Evolutionary conservation across 1,284 basidiomycete species (phyloP).

Genomic region (Sutorius eximius): DNA sequence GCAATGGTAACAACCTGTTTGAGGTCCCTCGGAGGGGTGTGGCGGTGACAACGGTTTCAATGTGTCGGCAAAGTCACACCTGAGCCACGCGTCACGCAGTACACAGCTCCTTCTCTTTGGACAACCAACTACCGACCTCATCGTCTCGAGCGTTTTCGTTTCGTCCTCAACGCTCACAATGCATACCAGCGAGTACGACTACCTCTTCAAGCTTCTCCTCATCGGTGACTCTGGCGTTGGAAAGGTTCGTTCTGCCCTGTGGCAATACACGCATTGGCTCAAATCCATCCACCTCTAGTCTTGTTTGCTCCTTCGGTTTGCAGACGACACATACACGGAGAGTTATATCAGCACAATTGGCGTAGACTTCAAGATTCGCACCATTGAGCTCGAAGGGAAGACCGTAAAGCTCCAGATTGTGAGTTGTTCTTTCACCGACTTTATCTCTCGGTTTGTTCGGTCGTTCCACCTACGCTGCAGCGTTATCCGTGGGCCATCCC

Average conservation of each 20-base stretch:
- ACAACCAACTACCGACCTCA: constrained; percentile 21
- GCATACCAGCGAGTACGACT: constrained; percentile 95
- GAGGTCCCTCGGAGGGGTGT: constrained; percentile 13
- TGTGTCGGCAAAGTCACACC: constrained; percentile 31
- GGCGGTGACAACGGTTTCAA: constrained; percentile 24
- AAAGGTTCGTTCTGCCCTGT: constrained; percentile 58
- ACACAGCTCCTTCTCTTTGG: constrained; percentile 34
- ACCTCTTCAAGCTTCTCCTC: constrained; percentile 95
- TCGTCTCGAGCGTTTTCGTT: constrained; percentile 21
- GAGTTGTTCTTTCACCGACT: constrained; percentile 41
- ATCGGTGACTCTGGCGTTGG: constrained; percentile 96
- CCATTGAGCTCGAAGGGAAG: constrained; percentile 99
- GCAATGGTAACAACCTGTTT: background rate
- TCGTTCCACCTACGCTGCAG: background rate
- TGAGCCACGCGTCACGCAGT: constrained; percentile 42
- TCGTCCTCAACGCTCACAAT: constrained; percentile 44
- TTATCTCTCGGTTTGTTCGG: background rate
- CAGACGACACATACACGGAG: constrained; percentile 99
- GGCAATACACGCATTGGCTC: constrained; percentile 12
- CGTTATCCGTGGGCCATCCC: background rate
- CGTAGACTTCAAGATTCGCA: constrained; percentile 99
- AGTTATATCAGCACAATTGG: constrained; percentile 99
- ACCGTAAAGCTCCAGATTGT: constrained; percentile 99
- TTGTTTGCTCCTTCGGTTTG: constrained; percentile 96
- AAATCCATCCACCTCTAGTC: constrained; percentile 58